Evolutionary conservation across 2,329 filamentous ascomycete species (phyloP), one percentile per base, ranked within the genome.

Genomic region (Monosporascus sp.): DNA sequence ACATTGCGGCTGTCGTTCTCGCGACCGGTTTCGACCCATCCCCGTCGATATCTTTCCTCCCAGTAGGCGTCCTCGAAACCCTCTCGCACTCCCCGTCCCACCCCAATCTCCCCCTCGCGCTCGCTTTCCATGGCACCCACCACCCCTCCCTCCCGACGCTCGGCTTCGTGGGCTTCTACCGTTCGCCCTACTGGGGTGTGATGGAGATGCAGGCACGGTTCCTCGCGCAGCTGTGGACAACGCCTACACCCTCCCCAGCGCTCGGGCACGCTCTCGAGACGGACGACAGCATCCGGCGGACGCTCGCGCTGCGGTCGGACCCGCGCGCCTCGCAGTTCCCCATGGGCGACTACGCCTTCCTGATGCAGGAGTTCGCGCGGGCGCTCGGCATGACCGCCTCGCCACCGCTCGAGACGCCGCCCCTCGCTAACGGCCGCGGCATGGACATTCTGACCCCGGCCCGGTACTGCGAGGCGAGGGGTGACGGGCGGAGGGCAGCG

Each of bases 151-250:
- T 91, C 0, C 80, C 85, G 0, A 81, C 80, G 6, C 71, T 94
- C 0, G 89, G 88, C 0, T 92, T 94, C 62, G 85, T 94, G 1
- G 90, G 90, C 0, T 91, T 91, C 69, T 95, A 95, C 65, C 81
- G 90, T 56, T 88, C 88, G 0, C 89, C 90, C 0, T 94, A 90
- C 67, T 95, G 90, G 90, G 87, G 87, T 1, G 84, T 91, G 0
- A 91, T 93, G 79, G 90, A 94, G 68, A 89, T 91, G 86, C 90
- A 95, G 70, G 86, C 90, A 3, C 81, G 87, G 1, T 79, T 88
- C 56, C 72, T 92, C 6, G 77, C 85, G 0, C 69, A 78, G 14
- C 66, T 83, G 11, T 92, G 88, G 87, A 69, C 64, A 3, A 44
- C 69, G 1, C 60, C 67, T 1, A 51, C 55, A 5, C 53, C 59